phyloP scores from a whole-genome alignment of 139 green algal genomes.

The Chlorokybus atmophyticus region DNA sequence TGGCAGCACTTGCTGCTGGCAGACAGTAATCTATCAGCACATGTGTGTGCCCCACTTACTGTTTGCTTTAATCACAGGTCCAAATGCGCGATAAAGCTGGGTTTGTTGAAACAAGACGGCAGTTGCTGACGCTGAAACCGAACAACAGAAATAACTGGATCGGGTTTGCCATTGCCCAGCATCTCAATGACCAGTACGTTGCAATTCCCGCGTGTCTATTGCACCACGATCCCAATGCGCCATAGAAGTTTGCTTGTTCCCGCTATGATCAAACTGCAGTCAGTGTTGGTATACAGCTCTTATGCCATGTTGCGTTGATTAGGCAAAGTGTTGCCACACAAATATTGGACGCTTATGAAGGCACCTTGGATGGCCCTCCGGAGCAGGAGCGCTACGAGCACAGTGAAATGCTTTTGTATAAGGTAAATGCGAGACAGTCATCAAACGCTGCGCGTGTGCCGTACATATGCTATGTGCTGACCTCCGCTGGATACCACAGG shows the following conservation, averaged over 20 bases:
- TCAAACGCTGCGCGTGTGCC: not conserved
- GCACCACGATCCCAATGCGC: too few species aligned
- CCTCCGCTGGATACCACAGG: constrained; percentile 9
- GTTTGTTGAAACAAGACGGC: constrained; percentile 77
- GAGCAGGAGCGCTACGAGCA: constrained; percentile 77
- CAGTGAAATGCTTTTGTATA: constrained; percentile 92
- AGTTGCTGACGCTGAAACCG: constrained; percentile 67
- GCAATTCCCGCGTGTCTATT: too few species aligned
- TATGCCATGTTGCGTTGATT: too few species aligned
- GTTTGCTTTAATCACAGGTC: constrained; percentile 13
- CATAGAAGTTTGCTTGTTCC: too few species aligned
- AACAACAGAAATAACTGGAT: constrained; percentile 82
- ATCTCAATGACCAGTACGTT: constrained; percentile 67
- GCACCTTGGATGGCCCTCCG: constrained; percentile 32
- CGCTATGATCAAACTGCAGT: too few species aligned
- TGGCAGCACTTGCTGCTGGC: too few species aligned
- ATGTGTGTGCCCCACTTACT: too few species aligned
- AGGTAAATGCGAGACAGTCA: constrained; percentile 23
- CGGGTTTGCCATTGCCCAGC: constrained; percentile 73
- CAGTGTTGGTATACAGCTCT: too few species aligned
- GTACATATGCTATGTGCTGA: not conserved
- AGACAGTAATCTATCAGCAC: too few species aligned
- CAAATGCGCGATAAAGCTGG: constrained; percentile 82
- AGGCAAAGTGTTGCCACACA: constrained; percentile 16
- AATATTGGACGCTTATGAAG: constrained; percentile 29